A percentile compares a stretch with the other conserved stretches of the same genome.
phyloP scores from a whole-genome alignment of 2,329 filamentous ascomycete genomes.

The Colletotrichum sp. region DNA sequence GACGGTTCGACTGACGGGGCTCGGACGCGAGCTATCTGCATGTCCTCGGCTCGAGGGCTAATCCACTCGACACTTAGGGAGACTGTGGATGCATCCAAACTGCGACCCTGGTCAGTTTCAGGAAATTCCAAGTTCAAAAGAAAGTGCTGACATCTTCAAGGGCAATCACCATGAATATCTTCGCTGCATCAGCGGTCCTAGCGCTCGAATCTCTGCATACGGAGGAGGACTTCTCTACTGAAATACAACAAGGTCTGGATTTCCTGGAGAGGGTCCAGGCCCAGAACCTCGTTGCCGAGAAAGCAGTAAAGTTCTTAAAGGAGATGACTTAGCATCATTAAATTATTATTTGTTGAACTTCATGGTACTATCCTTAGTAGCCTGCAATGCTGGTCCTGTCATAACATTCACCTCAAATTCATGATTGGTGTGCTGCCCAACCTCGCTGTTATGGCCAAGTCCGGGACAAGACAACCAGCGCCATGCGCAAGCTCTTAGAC shows the following conservation, averaged over 20 bases:
- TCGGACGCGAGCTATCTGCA: background rate
- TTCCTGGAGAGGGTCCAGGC: background rate
- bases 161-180: background rate
- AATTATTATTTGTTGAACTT: fast-evolving
- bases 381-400: too few relatives aligned
- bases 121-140: too few relatives aligned
- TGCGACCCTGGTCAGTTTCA: background rate
- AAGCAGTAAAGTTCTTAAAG: background rate
- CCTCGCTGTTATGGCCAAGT: background rate
- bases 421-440: background rate
- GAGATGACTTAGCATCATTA: background rate
- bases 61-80: background rate
- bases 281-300: background rate
- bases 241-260: background rate
- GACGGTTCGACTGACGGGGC: background rate
- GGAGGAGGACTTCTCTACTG: background rate
- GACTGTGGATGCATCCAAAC: background rate
- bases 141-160: background rate
- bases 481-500: background rate
- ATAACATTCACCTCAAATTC: background rate
- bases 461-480: background rate
- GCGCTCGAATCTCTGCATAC: background rate
- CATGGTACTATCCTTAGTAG: background rate
- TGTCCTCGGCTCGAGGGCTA: background rate
- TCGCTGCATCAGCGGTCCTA: background rate